A percentile compares a stretch with the other conserved stretches of the same genome.
Evolutionary conservation across 352 stramenopile genomes (phyloP).

Genomic region (Phytopythium oedochilum): DNA sequence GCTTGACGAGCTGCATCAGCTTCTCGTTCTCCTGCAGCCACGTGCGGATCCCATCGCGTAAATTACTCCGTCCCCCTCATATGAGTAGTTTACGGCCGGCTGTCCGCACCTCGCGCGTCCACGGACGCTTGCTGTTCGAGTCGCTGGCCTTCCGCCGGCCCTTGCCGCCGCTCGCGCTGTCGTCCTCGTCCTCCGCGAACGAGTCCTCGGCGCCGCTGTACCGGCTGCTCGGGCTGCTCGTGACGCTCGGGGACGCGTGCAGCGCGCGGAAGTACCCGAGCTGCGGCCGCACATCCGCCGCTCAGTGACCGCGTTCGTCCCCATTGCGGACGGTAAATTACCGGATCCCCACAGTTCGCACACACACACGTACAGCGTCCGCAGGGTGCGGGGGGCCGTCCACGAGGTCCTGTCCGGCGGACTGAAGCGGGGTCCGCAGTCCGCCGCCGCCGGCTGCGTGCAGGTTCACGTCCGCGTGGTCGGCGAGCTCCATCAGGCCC

Average conservation of each 20-base stretch:
- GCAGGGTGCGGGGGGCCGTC: not conserved
- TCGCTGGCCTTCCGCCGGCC: slow-evolving; percentile 49
- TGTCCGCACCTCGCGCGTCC: slow-evolving; percentile 54
- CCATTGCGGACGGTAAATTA: not conserved
- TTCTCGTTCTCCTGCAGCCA: slow-evolving; percentile 74
- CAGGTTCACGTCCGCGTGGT: slow-evolving; percentile 2
- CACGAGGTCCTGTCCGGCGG: slow-evolving; percentile 34
- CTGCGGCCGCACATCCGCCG: slow-evolving; percentile 7
- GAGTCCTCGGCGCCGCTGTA: slow-evolving; percentile 47
- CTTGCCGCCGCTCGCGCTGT: slow-evolving; percentile 28
- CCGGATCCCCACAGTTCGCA: not conserved
- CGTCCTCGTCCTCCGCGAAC: slow-evolving; percentile 69
- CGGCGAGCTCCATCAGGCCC: slow-evolving; percentile 57
- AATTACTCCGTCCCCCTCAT: not conserved
- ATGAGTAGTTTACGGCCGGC: not conserved
- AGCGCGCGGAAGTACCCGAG: slow-evolving; percentile 27
- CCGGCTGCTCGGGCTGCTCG: slow-evolving; percentile 24
- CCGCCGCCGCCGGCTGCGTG: not conserved
- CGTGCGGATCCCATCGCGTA: not conserved
- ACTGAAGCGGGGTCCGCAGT: slow-evolving; percentile 3
- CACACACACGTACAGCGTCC: not conserved
- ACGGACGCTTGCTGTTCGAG: slow-evolving; percentile 83
- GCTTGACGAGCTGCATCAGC: slow-evolving; percentile 84
- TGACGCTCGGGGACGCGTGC: slow-evolving; percentile 9
- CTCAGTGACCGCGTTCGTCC: too few species aligned